Evolutionary conservation across 1,284 basidiomycete genomes (phyloP), one percentile per base, ranked within the genome.

Genomic region (Apiotrichum akiyoshidainum): DNA sequence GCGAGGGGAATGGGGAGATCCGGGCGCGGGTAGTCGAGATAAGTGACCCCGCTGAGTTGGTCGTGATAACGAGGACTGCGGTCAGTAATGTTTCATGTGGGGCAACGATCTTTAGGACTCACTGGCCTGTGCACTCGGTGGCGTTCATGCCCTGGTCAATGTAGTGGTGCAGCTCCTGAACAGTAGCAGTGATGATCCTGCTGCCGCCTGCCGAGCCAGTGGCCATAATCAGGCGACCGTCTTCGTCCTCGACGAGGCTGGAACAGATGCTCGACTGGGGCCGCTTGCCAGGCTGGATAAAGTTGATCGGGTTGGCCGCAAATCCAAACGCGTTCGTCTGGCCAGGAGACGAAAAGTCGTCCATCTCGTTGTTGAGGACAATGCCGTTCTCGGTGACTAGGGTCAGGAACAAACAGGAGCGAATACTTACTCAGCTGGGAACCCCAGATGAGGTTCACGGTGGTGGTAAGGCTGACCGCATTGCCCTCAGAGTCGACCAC

Each of bases 141-240:
- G 70, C 74, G 64, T 68, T 58, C 42, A 68, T 34, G 56, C 66
- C 65, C 42, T 69, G 69, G 51, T 75, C 71, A 26, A 73, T 55
- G 57, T 66, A 65, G 55, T 73, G 68, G 59, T 71, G 65, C 7
- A 75, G 49, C 55, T 74, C 63, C 53, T 78, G 74, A 13, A 79
- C 65, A 13, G 78, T 79, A 1, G 78, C 77, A 0, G 79, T 80
- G 63, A 80, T 78, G 72, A 80, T 80, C 2, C 74, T 59, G 39
- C 67, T 70, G 6, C 79, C 79, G 16, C 79, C 79, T 0, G 79
- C 78, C 2, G 72, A 73, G 42, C 76, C 77, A 0, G 72, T 75
- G 3, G 73, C 70, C 46, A 79, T 69, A 48, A 72, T 65, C 37
- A 79, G 63, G 44, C 74, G 64, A n/a, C 75, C 74, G 7, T 67